Base-by-base conservation (phyloP, 768 basidiomycete species). In the Boletus pseudo-olivaceus region DNA sequence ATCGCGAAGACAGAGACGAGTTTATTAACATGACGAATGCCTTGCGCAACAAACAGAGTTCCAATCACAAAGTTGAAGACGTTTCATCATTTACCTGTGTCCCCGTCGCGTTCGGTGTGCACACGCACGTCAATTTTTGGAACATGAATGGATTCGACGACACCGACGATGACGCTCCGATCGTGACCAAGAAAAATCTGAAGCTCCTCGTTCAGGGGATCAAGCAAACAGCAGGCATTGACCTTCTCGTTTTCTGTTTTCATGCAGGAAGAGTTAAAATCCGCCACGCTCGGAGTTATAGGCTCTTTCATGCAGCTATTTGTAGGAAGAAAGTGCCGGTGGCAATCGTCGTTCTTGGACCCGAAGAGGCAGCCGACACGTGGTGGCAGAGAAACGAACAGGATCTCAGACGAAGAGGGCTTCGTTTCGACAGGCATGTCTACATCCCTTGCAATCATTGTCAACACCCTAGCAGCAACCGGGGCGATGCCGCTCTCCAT, bases 301-400 rank as follows among this genome's bases (percentile, higher is more conserved):
- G 63, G 27, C 42, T 72, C 27, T 73, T 75, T 41, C 47, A 58
- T 23, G 59, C 60, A 9, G 66, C 64, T 15, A 62, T 74, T 9
- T 74, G 67, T 33, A 56, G 61, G 39, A 62, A 57, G 49, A 68
- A 67, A 26, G 71, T 74, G 1, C 68, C 66, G 0, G 62, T 67
- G 20, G 67, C 65, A 2, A 37, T 71, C 12, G 63, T 63, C 19
- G 47, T 73, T 19, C 67, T 70, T 7, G 71, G 73, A 26, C 66
- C 73, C 50, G 59, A 70, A 39, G 65, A 70, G 23, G 61, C 49
- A 23, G 46, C 51, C 10, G 10, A 55, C 20, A 42, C 47, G 1
- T 68, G 49, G 73, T 74, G 71, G 72, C 51, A 54, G 38, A 50
- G 59, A 40, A 74, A 74, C 30, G 59, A 60, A 35, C 32, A n/a